Base-by-base conservation (phyloP, 306 rosid species). In the Quercus cerris region DNA sequence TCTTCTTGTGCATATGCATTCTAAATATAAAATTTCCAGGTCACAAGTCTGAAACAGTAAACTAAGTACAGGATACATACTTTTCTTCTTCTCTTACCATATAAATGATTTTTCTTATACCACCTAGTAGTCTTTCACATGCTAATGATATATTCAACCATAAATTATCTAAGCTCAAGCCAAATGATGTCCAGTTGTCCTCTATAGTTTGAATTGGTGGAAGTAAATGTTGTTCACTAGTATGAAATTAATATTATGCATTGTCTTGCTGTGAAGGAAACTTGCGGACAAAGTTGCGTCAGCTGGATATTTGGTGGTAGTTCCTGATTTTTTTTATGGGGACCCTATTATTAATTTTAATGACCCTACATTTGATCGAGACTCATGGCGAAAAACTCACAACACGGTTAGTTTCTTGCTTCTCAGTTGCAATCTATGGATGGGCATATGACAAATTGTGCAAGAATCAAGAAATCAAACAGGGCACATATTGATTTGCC, bases 251-350 rank as follows among this genome's bases (percentile, higher is more conserved):
- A 63, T 28, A 63, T 13, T 63, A 67, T 4, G 25, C 70, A 61
- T n/a, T 78, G 19, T 77, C 70, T 81, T 67, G 30, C 28, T 74
- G 35, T 81, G 55, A 82, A 91, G 97, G 87, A 88, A 89, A 85
- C 86, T 86, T 1, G 94, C 90, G 0, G 92, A 89, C 82, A 89
- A 88, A 85, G 68, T 81, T 57, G 91, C 90, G 66, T 79, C 81
- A 3, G 56, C 88, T 44, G 91, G 90, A 57, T 86, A 81, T 83
- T 85, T 86, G 49, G 97, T 86, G 75, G 87, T 86, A 61, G 89
- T 89, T 83, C 97, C 97, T 25, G 94, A 88, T 86, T 86, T 86
- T 76, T 81, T 89, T 2, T 70, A 78, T 41, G 88, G 87, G 49
- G 89, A 89, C 75, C 76, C 61, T 71, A 23, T 23, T 74, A 82